Evolutionary conservation across 78 protist genomes (phyloP).

Genomic region (Planoprotostelium fungivorum): DNA sequence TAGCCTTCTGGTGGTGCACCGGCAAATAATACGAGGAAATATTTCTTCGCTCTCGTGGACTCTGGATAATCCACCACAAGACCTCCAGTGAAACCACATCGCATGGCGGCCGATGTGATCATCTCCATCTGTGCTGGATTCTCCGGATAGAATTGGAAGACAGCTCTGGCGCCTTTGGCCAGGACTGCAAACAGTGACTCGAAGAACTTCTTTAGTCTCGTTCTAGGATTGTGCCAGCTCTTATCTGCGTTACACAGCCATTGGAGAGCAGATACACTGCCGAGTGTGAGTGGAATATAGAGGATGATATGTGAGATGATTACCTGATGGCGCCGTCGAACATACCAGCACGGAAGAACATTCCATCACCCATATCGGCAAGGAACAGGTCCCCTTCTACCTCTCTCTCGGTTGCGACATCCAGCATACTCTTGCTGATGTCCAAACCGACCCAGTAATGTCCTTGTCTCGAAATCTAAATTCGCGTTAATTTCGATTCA

Average conservation of each 20-base stretch:
- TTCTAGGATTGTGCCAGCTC: slow-evolving; percentile 64
- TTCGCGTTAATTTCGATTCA: slow-evolving; percentile 55
- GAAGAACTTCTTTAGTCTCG: slow-evolving; percentile 83
- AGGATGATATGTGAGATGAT: background rate
- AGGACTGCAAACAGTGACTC: slow-evolving; percentile 69
- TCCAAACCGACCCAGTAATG: slow-evolving; percentile 91
- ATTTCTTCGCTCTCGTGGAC: slow-evolving; percentile 91
- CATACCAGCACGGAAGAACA: slow-evolving; percentile 79
- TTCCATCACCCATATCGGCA: slow-evolving; percentile 90
- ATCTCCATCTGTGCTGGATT: slow-evolving; percentile 79
- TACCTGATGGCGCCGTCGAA: slow-evolving; percentile 85
- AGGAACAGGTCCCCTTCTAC: slow-evolving; percentile 76
- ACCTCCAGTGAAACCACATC: slow-evolving; percentile 94
- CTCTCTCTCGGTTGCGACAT: slow-evolving; percentile 55
- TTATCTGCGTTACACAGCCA: slow-evolving; percentile 94
- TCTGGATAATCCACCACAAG: slow-evolving; percentile 94
- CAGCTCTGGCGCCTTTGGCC: slow-evolving; percentile 62
- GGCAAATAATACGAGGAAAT: slow-evolving; percentile 47
- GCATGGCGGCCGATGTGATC: slow-evolving; percentile 74
- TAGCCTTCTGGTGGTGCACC: slow-evolving; percentile 12
- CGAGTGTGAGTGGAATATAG: background rate
- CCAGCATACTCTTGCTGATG: slow-evolving; percentile 78
- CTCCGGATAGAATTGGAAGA: slow-evolving; percentile 86
- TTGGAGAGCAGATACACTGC: slow-evolving; percentile 89
- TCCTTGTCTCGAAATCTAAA: slow-evolving; percentile 77